These are phyloP conservation scores for Ustilago crameri DNA, from an alignment of 1,284 basidiomycete genomes.

Conservation along the genomic window DNA sequence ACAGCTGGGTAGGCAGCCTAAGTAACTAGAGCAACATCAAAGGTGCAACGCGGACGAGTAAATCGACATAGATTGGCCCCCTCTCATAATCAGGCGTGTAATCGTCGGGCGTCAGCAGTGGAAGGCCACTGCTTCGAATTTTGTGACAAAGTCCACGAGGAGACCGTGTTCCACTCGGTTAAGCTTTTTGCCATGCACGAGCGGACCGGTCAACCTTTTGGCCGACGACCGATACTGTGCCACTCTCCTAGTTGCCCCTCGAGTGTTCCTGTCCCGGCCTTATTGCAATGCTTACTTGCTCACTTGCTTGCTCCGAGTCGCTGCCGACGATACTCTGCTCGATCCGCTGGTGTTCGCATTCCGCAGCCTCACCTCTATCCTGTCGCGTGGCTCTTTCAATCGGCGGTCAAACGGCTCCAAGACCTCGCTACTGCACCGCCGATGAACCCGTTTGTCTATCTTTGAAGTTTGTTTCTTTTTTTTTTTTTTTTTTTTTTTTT, in stretches of 20 bases:
- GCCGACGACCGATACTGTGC: conserved; percentile 13
- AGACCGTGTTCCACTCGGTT: no score
- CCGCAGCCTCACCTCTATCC: neutral
- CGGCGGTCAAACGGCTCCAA: no score
- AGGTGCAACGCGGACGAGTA: no score
- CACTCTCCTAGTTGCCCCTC: neutral
- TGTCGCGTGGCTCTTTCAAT: neutral
- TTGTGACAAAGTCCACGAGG: no score
- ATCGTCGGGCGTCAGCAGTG: no score
- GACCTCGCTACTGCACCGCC: conserved; percentile 4
- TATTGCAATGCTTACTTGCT: no score
- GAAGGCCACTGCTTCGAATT: no score
- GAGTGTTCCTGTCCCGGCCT: neutral
- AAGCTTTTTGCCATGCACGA: conserved; percentile 17
- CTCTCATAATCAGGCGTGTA: no score
- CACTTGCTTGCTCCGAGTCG: conserved; percentile 24
- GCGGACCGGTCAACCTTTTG: conserved; percentile 23
- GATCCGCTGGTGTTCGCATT: neutral
- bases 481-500: no score
- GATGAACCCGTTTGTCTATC: neutral
- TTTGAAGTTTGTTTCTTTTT: neutral
- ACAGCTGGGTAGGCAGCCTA: no score
- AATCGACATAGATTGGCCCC: no score
- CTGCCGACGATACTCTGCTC: conserved; percentile 12
- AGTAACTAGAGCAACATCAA: no score